These are phyloP conservation scores for Calycina marina DNA, from an alignment of 2,329 filamentous ascomycete genomes.

Conservation along the genomic window DNA sequence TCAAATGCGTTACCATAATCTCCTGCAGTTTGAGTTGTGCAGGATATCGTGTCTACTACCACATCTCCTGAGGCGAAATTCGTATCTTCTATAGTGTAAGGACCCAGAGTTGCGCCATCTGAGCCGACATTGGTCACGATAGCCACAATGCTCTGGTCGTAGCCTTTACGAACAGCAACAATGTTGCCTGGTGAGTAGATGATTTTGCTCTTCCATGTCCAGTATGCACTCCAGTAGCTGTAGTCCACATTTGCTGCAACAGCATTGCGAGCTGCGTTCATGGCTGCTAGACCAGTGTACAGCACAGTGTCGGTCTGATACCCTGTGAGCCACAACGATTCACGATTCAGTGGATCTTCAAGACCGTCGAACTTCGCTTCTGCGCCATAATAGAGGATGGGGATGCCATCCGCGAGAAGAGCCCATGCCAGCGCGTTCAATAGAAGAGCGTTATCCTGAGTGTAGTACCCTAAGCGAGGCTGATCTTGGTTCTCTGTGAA, in stretches of 20 bases:
- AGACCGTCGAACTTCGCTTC: slow-evolving; percentile 33
- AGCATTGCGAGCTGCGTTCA: slow-evolving; percentile 16
- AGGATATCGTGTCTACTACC: not conserved
- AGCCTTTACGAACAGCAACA: not conserved
- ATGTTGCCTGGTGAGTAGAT: not conserved
- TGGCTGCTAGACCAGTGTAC: slow-evolving; percentile 25
- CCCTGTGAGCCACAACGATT: slow-evolving; percentile 29
- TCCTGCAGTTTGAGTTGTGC: not conserved
- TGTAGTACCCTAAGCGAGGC: slow-evolving; percentile 14
- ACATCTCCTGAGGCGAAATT: not conserved
- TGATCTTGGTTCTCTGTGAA: slow-evolving; percentile 27
- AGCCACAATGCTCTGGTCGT: slow-evolving; percentile 1
- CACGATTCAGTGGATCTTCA: slow-evolving; percentile 27
- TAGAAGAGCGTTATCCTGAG: slow-evolving; percentile 19
- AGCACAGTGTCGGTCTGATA: slow-evolving; percentile 26
- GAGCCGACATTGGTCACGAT: not conserved
- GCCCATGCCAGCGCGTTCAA: slow-evolving; percentile 35
- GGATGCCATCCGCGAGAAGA: slow-evolving; percentile 35
- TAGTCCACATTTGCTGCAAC: not conserved
- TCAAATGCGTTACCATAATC: not conserved
- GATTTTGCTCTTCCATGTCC: slow-evolving; percentile 1
- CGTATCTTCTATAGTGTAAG: slow-evolving; percentile 1
- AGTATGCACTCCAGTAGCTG: not conserved
- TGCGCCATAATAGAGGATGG: slow-evolving; percentile 38
- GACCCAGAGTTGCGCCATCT: not conserved